Conservation (phyloP, 768 basidiomycete species). For the Russula sp. region DNA sequence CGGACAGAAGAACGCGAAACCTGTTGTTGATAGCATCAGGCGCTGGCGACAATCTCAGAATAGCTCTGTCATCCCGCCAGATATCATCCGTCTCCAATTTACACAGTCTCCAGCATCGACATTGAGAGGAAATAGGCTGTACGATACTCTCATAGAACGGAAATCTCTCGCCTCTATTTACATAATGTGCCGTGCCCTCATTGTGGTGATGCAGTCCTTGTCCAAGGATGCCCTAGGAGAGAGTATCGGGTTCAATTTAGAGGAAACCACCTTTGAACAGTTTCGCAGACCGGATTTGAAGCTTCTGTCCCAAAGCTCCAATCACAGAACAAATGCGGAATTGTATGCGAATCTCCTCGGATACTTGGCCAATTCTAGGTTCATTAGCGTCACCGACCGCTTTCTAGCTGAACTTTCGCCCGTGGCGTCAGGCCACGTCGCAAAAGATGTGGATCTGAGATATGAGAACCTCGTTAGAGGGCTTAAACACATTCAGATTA, state of each 20-base stretch:
- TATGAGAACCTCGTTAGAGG: conserved; percentile 85
- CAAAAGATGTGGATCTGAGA: conserved; percentile 76
- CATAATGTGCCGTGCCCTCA: conserved; percentile 84
- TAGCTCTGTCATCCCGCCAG: conserved; percentile 49
- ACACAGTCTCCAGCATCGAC: conserved; percentile 38
- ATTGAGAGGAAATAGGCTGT: conserved; percentile 39
- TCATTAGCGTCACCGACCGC: conserved; percentile 89
- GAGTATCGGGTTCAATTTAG: conserved; percentile 71
- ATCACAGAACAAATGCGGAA: conserved; percentile 78
- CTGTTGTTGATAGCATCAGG: conserved; percentile 82
- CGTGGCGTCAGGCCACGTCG: conserved; percentile 67
- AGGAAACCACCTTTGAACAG: conserved; percentile 85
- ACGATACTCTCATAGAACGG: conserved; percentile 61
- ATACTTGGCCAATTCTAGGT: conserved; percentile 78
- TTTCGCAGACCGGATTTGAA: conserved; percentile 71
- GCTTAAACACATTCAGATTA: conserved; percentile 77
- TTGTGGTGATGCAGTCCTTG: conserved; percentile 68
- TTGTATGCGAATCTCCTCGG: conserved; percentile 83
- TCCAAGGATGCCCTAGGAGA: conserved; percentile 79
- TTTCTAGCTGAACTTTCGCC: conserved; percentile 79
- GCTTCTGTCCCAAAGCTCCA: conserved; percentile 60
- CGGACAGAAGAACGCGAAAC: conserved; percentile 78
- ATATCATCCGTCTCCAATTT: conserved; percentile 52
- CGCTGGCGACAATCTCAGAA: conserved; percentile 81
- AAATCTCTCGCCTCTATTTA: conserved; percentile 83